Percentiles rank a stretch among this genome's conserved stretches.
Conservation (phyloP, 1,284 basidiomycete species). For the Lentinula novae-zelandiae region DNA sequence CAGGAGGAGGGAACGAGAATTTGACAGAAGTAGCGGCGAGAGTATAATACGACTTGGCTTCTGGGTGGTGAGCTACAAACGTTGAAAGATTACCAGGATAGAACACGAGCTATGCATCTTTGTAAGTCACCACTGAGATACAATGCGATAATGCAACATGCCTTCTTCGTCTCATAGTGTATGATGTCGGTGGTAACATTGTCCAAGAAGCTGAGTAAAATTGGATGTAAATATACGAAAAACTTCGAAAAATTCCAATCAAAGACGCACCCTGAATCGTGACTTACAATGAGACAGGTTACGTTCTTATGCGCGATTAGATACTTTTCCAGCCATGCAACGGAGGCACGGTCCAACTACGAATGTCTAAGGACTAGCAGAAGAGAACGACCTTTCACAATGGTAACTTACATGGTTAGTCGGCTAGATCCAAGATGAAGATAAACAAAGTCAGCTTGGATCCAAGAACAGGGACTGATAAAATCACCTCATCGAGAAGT, state of each 20-base stretch:
- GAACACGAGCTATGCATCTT: conserved; percentile 70
- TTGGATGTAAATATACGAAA: conserved; percentile 11
- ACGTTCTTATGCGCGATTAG: conserved; percentile 77
- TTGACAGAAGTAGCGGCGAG: conserved; percentile 93
- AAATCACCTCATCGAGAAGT: conserved; percentile 75
- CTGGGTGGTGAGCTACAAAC: conserved; percentile 91
- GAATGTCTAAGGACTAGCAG: conserved; percentile 17
- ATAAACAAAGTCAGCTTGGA: conserved; percentile 11
- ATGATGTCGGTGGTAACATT: conserved; percentile 97
- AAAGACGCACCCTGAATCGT: conserved; percentile 83
- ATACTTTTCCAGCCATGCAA: conserved; percentile 93
- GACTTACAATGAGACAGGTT: conserved; percentile 94
- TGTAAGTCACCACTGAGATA: background rate
- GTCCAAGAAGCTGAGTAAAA: conserved; percentile 80
- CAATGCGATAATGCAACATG: conserved; percentile 19
- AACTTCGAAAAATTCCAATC: background rate
- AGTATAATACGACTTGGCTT: conserved; percentile 97
- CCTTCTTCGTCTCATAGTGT: conserved; percentile 96
- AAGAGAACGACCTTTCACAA: conserved; percentile 12
- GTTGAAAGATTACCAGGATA: conserved; percentile 92
- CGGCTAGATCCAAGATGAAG: conserved; percentile 44
- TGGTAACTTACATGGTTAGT: conserved; percentile 79
- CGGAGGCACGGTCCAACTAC: conserved; percentile 85
- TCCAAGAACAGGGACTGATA: background rate
- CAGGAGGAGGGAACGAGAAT: conserved; percentile 95